Evolutionary conservation across 2,329 filamentous ascomycete genomes (phyloP).

Genomic region (Fusarium subglutinans): DNA sequence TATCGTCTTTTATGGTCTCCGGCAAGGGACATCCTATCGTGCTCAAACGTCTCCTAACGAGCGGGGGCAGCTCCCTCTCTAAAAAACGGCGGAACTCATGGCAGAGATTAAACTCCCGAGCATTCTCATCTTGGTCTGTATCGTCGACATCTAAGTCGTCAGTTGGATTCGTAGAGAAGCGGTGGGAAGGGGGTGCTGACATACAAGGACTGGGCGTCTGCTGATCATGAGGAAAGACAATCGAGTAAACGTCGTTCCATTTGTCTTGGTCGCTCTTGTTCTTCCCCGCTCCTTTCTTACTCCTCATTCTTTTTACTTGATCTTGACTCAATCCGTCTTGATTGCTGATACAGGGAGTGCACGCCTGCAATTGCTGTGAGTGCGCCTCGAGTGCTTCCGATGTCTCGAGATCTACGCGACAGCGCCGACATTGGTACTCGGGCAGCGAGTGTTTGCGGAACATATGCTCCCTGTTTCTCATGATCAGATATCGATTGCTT

Average conservation of each 20-base stretch:
- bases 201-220: neutral
- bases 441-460: fast-evolving
- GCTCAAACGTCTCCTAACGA: fast-evolving
- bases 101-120: neutral
- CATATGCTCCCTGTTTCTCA: neutral
- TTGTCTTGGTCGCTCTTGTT: fast-evolving
- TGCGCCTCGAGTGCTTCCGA: fast-evolving
- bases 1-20: neutral
- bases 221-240: fast-evolving
- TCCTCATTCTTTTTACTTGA: fast-evolving
- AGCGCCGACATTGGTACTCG: neutral
- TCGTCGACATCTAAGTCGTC: neutral
- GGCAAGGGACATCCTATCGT: fast-evolving
- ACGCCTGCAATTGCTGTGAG: fast-evolving
- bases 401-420: neutral
- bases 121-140: fast-evolving
- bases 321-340: neutral
- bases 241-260: neutral
- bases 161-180: neutral
- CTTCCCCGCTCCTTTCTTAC: neutral
- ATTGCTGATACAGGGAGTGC: fast-evolving
- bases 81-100: neutral
- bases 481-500: no score
- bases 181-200: neutral
- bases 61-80: fast-evolving